Conservation (phyloP, 352 stramenopile species). For the Nothophytophthora sp. region DNA sequence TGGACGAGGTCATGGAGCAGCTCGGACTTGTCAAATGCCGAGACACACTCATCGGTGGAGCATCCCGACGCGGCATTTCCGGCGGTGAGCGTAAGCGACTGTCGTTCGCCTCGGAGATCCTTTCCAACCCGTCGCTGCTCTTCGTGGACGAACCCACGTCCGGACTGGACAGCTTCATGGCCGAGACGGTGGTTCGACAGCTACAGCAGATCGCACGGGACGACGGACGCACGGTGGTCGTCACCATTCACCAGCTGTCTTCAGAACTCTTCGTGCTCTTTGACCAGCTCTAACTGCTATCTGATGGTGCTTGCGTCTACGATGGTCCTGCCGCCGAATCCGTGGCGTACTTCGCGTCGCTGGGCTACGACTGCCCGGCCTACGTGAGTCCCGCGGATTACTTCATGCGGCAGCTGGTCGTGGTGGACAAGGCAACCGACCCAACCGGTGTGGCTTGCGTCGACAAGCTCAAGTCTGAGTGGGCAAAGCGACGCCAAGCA, state of each 20-base stretch:
- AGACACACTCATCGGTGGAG: conserved; percentile 55
- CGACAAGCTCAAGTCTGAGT: conserved; percentile 10
- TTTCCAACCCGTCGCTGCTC: conserved; percentile 69
- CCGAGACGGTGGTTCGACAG: conserved; percentile 49
- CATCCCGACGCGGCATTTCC: conserved; percentile 57
- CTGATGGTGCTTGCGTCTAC: conserved; percentile 44
- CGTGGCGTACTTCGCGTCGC: conserved; percentile 36
- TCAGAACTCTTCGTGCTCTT: conserved; percentile 54
- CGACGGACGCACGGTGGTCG: conserved; percentile 78
- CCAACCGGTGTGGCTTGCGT: conserved; percentile 15
- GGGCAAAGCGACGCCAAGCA: neutral
- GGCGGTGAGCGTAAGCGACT: conserved; percentile 83
- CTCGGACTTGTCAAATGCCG: conserved; percentile 48
- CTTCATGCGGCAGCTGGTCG: conserved; percentile 57
- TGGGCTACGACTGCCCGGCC: conserved; percentile 37
- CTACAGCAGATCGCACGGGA: conserved; percentile 63
- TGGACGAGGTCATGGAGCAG: conserved; percentile 50
- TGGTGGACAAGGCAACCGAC: conserved; percentile 43
- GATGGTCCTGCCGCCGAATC: conserved; percentile 36
- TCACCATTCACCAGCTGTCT: conserved; percentile 85
- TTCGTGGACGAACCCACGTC: conserved; percentile 86
- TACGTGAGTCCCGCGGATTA: conserved; percentile 57
- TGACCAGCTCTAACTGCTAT: conserved; percentile 40
- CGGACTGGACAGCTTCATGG: conserved; percentile 57
- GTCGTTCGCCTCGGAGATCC: conserved; percentile 72